Evolutionary conservation across 2,329 filamentous ascomycete genomes (phyloP).

Genomic region (Lasiodiplodia citricola): DNA sequence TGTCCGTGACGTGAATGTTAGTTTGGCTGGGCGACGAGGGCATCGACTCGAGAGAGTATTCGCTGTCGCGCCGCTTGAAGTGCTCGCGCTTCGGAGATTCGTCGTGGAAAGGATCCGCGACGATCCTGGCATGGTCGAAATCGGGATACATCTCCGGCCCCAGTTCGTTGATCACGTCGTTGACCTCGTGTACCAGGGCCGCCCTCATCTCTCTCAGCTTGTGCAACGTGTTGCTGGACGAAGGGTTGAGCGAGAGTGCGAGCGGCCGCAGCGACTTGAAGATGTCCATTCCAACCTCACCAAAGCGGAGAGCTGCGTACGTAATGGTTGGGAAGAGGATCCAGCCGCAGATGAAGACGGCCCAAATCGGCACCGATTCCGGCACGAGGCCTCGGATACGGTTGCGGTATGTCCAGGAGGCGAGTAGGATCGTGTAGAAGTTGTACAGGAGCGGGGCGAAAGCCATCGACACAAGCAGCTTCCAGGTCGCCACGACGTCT

Average conservation of each 20-base stretch:
- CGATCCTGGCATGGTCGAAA: slow-evolving; percentile 56
- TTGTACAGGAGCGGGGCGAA: slow-evolving; percentile 43
- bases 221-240: slow-evolving; percentile 81
- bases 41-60: slow-evolving; percentile 34
- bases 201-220: slow-evolving; percentile 75
- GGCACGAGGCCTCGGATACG: slow-evolving; percentile 83
- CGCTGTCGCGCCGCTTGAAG: slow-evolving; percentile 25
- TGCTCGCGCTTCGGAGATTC: slow-evolving; percentile 35
- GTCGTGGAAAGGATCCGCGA: slow-evolving; percentile 40
- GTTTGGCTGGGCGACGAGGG: slow-evolving; percentile 32
- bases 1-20: slow-evolving; percentile 30
- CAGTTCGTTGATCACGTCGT: slow-evolving; percentile 90
- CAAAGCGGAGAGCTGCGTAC: slow-evolving; percentile 90
- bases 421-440: slow-evolving; percentile 39
- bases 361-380: slow-evolving; percentile 78
- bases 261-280: slow-evolving; percentile 91
- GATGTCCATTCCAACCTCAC: slow-evolving; percentile 99
- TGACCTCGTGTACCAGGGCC: slow-evolving; percentile 80
- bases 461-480: slow-evolving; percentile 47
- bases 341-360: slow-evolving; percentile 75
- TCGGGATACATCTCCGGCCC: slow-evolving; percentile 98
- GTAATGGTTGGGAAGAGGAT: slow-evolving; percentile 86
- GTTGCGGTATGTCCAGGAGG: slow-evolving; percentile 56
- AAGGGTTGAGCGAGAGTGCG: slow-evolving; percentile 81
- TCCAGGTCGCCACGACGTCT: slow-evolving; percentile 50